Evolutionary conservation across 164 flowering plant genomes (phyloP), one percentile per base, ranked within the genome.

Genomic region (Piper betle): DNA sequence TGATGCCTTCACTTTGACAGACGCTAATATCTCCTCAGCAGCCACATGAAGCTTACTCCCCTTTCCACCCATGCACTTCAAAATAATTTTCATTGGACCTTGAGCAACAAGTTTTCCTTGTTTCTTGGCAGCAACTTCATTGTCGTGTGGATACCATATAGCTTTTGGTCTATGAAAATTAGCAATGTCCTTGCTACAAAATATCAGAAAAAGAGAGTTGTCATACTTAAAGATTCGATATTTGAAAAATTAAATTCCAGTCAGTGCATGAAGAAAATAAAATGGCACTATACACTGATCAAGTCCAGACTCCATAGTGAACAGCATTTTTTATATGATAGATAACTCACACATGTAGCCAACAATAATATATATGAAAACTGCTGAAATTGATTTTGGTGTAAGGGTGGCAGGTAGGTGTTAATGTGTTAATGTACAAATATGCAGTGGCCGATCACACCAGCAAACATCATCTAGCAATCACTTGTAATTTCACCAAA

Each of bases 81-180:
- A 52, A 62, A 93, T 79, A 66, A 93, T 76, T 74, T 90, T 93
- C 88, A 87, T 84, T 6, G 90, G 83, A 53, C 97, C 96, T 46
- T 75, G 82, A 2, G 79, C 75, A 16, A 84, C 79, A 48, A 86
- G 77, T 66, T 79, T 85, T 20, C 82, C 84, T 81, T 82, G 96
- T 64, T 84, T 90, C 72, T 79, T 88, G 37, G 91, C 83, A 63
- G 78, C 88, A 55, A 93, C 83, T 74, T 82, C 97, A 79, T 77
- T 90, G 71, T 90, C 97, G 75, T 88, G 97, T 10, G 99, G 99
- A 71, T 83, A 90, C 97, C 99, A 93, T 56, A 82, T 53, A 64
- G 96, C 94, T 76, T 78, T 93, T 58, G 97, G 99, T 57, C 95
- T 84, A 70, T 93, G 99, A 75, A 93, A 93, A 77, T 86, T 82